Evolutionary conservation across 495 filamentous ascomycete species (phyloP).

Genomic region (Melanomma pulvis-pyrius): DNA sequence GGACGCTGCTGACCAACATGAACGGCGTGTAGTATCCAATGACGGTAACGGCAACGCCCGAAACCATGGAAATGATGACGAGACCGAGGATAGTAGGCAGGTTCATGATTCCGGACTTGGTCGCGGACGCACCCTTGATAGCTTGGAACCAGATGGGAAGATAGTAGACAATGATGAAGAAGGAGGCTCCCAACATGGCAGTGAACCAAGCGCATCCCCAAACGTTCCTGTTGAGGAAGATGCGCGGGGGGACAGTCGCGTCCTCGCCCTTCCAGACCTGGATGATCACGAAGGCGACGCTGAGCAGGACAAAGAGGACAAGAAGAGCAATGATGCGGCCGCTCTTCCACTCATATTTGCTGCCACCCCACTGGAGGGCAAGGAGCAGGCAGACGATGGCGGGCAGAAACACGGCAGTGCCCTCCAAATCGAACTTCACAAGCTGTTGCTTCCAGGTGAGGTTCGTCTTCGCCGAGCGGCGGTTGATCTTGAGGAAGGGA

Average conservation of each 20-base stretch:
- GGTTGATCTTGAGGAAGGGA: constrained; percentile 42
- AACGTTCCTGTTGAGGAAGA: constrained; percentile 46
- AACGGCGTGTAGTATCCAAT: constrained; percentile 71
- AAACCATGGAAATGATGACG: constrained; percentile 50
- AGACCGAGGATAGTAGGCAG: constrained; percentile 57
- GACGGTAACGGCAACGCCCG: constrained; percentile 57
- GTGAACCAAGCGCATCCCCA: constrained; percentile 40
- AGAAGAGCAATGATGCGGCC: constrained; percentile 58
- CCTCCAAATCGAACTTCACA: constrained; percentile 44
- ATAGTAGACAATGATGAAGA: constrained; percentile 43
- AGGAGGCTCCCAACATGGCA: constrained; percentile 41
- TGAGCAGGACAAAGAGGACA: constrained; percentile 51
- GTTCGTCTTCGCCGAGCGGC: constrained; percentile 27
- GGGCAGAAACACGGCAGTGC: constrained; percentile 54
- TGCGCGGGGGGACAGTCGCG: constrained; percentile 46
- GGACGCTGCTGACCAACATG: constrained; percentile 54
- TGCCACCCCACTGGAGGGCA: constrained; percentile 64
- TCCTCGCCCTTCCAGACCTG: constrained; percentile 51
- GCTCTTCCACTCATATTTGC: constrained; percentile 57
- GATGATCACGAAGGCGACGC: constrained; percentile 51
- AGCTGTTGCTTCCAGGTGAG: constrained; percentile 34
- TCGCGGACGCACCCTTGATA: constrained; percentile 59
- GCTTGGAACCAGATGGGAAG: constrained; percentile 73
- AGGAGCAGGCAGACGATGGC: constrained; percentile 58
- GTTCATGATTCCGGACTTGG: constrained; percentile 63